Base-by-base conservation (phyloP, 306 rosid species). In the Fagus crenata region DNA sequence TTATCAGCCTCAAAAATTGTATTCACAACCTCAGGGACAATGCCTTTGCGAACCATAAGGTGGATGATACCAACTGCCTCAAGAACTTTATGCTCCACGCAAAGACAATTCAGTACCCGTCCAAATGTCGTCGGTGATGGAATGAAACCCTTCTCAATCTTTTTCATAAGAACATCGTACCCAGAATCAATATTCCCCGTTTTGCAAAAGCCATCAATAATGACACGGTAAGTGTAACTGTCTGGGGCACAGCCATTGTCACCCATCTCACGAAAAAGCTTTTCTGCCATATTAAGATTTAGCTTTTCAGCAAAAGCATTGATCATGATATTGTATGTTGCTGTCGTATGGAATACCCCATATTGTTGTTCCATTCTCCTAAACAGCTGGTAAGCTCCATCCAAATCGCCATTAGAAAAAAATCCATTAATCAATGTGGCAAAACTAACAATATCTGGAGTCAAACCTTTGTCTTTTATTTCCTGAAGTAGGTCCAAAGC, bases 151-250 rank as follows among this genome's bases (percentile, higher is more conserved):
- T 87, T 92, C 79, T 83, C 82, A 54, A 92, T 78, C 59, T 81
- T 88, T 80, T 92, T 88, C 73, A 88, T 53, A 58, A 94, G 87
- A 83, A 88, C 83, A 56, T 58, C 81, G 75, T 82, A 87, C 74
- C 96, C 98, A 31, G 61, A 80, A 67, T 88, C 86, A 14, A 87
- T 83, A 69, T 85, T 83, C 71, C 90, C 98, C 1, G 75, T 85
- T 88, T 86, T 92, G 90, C 96, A 92, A 83, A 89, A 90, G 55
- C 91, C 87, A 75, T 94, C 98, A 49, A 92, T 92, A 85, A 94
- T 82, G 83, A 90, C 85, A 53, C 96, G 87, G 53, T 88, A 94
- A 18, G 95, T 85, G 84, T 87, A 94, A 86, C 75, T 75, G 75
- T 92, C 97, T 17, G 96, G 95, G 61, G 61, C 70, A 82, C 82